These are phyloP conservation scores for Biscutella auriculata DNA, from an alignment of 441 rosid species.

Conservation along the genomic window DNA sequence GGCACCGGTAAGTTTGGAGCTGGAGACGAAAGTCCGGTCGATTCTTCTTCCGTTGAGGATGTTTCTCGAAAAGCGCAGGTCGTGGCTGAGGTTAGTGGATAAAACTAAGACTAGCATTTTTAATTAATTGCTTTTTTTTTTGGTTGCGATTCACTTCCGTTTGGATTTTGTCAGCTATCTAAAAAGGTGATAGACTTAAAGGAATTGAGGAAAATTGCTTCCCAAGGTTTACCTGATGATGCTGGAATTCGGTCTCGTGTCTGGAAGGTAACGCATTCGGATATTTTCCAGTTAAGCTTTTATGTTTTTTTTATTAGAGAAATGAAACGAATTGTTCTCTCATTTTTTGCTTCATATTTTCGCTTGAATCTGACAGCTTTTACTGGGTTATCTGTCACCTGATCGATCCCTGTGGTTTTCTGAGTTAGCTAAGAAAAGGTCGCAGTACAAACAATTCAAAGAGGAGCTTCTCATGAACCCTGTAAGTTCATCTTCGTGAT, in stretches of 20 bases:
- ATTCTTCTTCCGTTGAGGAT: slow-evolving; percentile 32
- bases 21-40: slow-evolving; percentile 21
- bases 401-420: slow-evolving; percentile 71
- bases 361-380: slow-evolving; percentile 47
- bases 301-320: slow-evolving; percentile 4
- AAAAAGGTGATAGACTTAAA: slow-evolving; percentile 69
- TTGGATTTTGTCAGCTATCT: slow-evolving; percentile 35
- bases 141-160: not conserved
- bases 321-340: not conserved
- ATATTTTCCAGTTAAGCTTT: not conserved
- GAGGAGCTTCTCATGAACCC: slow-evolving; percentile 79
- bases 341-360: not conserved
- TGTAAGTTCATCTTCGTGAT: slow-evolving; percentile 31
- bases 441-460: slow-evolving; percentile 74
- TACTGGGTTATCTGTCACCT: slow-evolving; percentile 68
- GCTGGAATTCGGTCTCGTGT: slow-evolving; percentile 67
- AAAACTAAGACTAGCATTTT: not conserved
- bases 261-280: slow-evolving; percentile 55
- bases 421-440: slow-evolving; percentile 79
- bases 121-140: not conserved
- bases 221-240: slow-evolving; percentile 74
- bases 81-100: slow-evolving; percentile 49
- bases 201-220: slow-evolving; percentile 69
- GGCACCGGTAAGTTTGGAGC: slow-evolving; percentile 11
- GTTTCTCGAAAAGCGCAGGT: slow-evolving; percentile 67